These are phyloP conservation scores for Magnaporthiopsis poae DNA, from an alignment of 2,329 filamentous ascomycete genomes.

Conservation along the genomic window DNA sequence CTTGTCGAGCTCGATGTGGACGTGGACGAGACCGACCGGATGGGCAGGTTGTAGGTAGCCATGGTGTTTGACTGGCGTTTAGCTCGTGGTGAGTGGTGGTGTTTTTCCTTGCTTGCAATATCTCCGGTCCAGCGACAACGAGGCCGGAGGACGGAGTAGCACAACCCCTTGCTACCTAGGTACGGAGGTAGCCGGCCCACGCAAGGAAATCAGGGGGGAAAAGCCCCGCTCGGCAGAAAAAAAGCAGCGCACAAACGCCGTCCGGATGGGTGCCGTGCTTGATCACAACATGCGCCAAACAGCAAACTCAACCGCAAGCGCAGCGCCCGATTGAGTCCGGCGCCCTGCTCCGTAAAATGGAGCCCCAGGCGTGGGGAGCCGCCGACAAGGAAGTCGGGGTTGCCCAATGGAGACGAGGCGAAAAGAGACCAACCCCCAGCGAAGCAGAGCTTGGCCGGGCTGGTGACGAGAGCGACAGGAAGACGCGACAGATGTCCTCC, in stretches of 20 bases:
- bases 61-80: background rate
- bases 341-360: background rate
- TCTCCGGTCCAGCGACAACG: background rate
- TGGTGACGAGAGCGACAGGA: background rate
- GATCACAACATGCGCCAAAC: background rate
- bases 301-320: background rate
- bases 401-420: too few species aligned
- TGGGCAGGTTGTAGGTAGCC: constrained; percentile 30
- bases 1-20: constrained; percentile 26
- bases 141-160: background rate
- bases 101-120: background rate
- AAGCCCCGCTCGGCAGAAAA: background rate
- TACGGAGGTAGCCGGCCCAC: background rate
- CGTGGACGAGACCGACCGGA: constrained; percentile 25
- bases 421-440: too few species aligned
- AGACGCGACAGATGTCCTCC: background rate
- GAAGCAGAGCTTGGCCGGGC: background rate
- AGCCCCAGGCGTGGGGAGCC: background rate
- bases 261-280: background rate
- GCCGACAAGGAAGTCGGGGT: too few species aligned
- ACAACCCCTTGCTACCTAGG: background rate
- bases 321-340: background rate
- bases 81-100: background rate
- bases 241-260: background rate
- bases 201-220: background rate